These are phyloP conservation scores for Megacollybia marginata DNA, from an alignment of 768 basidiomycete genomes.

Conservation along the genomic window DNA sequence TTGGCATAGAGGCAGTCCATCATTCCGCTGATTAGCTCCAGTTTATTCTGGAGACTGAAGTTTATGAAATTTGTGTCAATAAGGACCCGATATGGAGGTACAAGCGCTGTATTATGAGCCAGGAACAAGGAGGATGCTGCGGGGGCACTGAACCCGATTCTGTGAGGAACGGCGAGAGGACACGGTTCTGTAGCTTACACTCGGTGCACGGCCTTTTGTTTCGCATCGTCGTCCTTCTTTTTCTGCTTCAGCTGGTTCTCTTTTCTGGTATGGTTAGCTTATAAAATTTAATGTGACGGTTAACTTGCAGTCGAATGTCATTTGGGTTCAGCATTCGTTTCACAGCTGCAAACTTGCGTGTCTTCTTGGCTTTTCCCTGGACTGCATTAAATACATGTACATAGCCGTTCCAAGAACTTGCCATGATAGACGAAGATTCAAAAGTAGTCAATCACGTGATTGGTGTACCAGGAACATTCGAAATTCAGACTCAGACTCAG, in stretches of 20 bases:
- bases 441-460: too few relatives aligned
- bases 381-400: background rate
- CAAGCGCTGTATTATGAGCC: conserved; percentile 90
- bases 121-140: conserved; percentile 91
- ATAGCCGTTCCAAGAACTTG: background rate
- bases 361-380: conserved; percentile 88
- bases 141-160: conserved; percentile 49
- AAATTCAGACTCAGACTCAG: too few relatives aligned
- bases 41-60: conserved; percentile 94
- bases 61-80: conserved; percentile 99
- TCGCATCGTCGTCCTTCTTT: conserved; percentile 75
- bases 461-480: too few relatives aligned
- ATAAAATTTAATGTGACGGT: background rate
- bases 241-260: conserved; percentile 89
- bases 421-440: too few relatives aligned
- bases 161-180: conserved; percentile 3
- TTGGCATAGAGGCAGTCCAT: conserved; percentile 99
- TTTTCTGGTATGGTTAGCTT: conserved; percentile 49
- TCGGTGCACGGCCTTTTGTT: conserved; percentile 68
- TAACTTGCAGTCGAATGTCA: conserved; percentile 85
- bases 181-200: conserved; percentile 48
- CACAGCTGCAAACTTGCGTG: conserved; percentile 89
- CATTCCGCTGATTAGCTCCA: conserved; percentile 96
- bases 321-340: conserved; percentile 93
- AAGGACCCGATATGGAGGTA: conserved; percentile 93